phyloP scores from a whole-genome alignment of 148 eudicot species.

The Hydrangea macrophylla region DNA sequence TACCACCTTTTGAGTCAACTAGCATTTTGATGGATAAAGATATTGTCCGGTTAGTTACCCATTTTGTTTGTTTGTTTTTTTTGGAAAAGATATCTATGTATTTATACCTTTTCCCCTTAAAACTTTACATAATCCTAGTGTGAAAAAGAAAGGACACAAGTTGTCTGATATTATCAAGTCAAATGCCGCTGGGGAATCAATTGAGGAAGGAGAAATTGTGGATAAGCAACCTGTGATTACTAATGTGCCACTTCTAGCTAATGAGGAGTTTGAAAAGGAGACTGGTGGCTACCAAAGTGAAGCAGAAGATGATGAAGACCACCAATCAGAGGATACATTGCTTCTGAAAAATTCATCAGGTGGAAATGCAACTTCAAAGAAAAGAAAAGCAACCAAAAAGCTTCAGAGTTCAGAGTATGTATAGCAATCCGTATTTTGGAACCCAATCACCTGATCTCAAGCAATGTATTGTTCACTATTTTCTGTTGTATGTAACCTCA shows the following conservation, averaged over 20 bases:
- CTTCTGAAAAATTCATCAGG: constrained; percentile 24
- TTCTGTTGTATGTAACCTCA: not conserved
- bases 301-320: constrained; percentile 38
- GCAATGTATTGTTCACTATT: not conserved
- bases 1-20: too few relatives aligned
- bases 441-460: not conserved
- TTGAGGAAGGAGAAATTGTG: constrained; percentile 26
- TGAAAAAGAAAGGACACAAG: constrained; percentile 47
- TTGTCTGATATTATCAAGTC: constrained; percentile 19
- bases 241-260: constrained; percentile 52
- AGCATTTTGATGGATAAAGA: too few relatives aligned
- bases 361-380: constrained; percentile 36
- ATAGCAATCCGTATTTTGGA: not conserved
- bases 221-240: constrained; percentile 40
- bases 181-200: constrained; percentile 23
- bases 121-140: too few relatives aligned
- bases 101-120: constrained; percentile 7
- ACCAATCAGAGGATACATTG: constrained; percentile 18
- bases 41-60: too few relatives aligned
- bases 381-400: constrained; percentile 62
- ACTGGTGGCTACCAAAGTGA: constrained; percentile 51
- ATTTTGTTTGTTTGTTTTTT: not conserved
- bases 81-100: not conserved
- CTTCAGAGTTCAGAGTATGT: constrained; percentile 51
- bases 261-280: constrained; percentile 59